A percentile compares a stretch with the other conserved stretches of the same genome.
These are phyloP conservation scores for Microascus cirrosus DNA, from an alignment of 2,329 filamentous ascomycete genomes.

Conservation along the genomic window DNA sequence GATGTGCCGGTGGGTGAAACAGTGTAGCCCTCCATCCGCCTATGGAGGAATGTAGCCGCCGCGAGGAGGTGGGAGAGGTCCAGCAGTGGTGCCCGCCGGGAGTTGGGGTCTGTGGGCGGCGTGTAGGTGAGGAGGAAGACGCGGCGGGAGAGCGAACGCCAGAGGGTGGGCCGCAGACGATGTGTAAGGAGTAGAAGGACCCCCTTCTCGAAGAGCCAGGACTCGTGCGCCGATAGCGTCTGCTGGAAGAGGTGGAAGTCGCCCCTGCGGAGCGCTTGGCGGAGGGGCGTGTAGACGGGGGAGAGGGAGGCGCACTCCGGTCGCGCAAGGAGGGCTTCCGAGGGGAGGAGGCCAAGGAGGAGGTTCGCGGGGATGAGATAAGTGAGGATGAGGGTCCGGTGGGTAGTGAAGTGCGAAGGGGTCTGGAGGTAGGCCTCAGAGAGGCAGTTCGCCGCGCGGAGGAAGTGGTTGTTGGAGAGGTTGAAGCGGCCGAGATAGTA, in stretches of 20 bases:
- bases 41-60: slow-evolving; percentile 55
- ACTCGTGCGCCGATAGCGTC: slow-evolving; percentile 50
- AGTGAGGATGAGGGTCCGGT: slow-evolving; percentile 69
- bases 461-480: slow-evolving; percentile 75
- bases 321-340: slow-evolving; percentile 49
- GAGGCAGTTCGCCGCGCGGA: slow-evolving; percentile 62
- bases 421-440: slow-evolving; percentile 70
- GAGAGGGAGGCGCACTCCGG: slow-evolving; percentile 58
- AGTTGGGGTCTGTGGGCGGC: slow-evolving; percentile 43
- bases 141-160: slow-evolving; percentile 69
- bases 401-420: slow-evolving; percentile 48
- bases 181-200: slow-evolving; percentile 67
- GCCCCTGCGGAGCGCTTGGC: slow-evolving; percentile 58
- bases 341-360: slow-evolving; percentile 75
- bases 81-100: slow-evolving; percentile 60
- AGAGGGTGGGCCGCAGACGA: slow-evolving; percentile 70
- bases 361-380: slow-evolving; percentile 78
- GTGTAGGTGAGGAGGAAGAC: slow-evolving; percentile 70
- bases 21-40: slow-evolving; percentile 46
- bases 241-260: slow-evolving; percentile 64
- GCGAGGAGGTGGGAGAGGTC: slow-evolving; percentile 58
- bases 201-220: slow-evolving; percentile 67
- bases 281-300: slow-evolving; percentile 62
- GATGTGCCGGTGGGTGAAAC: slow-evolving; percentile 20
- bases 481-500: slow-evolving; percentile 91